A percentile compares a stretch with the other conserved stretches of the same genome.
Evolutionary conservation across 257 asterid species (phyloP).

Genomic region (Cinchona pubescens): DNA sequence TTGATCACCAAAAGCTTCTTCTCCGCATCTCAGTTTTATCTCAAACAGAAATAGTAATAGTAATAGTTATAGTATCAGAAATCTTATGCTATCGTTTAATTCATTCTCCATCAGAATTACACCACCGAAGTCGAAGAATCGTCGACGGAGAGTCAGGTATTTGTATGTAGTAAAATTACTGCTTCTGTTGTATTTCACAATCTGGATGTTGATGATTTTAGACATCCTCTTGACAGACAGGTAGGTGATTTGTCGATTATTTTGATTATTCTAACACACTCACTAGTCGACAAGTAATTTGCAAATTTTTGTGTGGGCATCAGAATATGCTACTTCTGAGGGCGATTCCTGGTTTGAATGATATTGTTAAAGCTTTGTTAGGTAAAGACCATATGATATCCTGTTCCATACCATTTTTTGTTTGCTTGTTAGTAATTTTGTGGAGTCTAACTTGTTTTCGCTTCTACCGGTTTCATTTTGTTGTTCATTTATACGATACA

Average conservation of each 20-base stretch:
- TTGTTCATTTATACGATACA: no score
- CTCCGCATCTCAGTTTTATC: not conserved
- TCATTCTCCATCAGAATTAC: conserved; percentile 23
- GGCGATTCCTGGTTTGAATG: conserved; percentile 87
- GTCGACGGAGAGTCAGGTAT: not conserved
- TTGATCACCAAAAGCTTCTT: not conserved
- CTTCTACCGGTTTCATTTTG: no score
- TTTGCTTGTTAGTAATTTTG: no score
- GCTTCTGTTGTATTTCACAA: conserved; percentile 50
- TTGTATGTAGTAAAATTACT: conserved; percentile 53
- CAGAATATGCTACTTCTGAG: conserved; percentile 92
- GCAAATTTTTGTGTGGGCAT: not conserved
- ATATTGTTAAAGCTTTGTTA: conserved; percentile 74
- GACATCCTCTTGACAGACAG: conserved; percentile 95
- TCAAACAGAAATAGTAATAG: not conserved
- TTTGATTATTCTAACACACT: no score
- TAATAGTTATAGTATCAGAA: not conserved
- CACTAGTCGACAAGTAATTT: no score
- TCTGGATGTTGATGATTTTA: conserved; percentile 87
- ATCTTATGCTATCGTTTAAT: conserved; percentile 15
- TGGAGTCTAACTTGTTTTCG: no score
- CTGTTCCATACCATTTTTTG: not conserved
- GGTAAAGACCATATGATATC: no score
- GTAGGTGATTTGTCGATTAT: conserved; percentile 14
- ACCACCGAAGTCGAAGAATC: conserved; percentile 18